A percentile compares a stretch with the other conserved stretches of the same genome.
phyloP scores from a whole-genome alignment of 495 filamentous ascomycete species.

The Lasiosphaeria ovina region DNA sequence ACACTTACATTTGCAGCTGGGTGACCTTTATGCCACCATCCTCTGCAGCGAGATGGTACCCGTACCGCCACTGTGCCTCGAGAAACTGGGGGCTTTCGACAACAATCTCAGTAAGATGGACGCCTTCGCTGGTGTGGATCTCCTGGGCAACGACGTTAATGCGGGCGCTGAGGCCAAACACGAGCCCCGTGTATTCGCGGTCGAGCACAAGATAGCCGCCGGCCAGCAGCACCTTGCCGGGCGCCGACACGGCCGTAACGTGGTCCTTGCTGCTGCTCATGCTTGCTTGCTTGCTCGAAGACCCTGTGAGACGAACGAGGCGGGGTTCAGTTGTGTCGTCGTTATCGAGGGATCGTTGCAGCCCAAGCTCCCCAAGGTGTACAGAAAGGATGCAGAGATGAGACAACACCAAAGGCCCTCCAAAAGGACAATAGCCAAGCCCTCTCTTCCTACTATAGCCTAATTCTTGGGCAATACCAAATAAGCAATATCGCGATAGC shows the following conservation, averaged over 20 bases:
- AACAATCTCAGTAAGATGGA: conserved; percentile 64
- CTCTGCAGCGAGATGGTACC: conserved; percentile 62
- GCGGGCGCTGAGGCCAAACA: conserved; percentile 90
- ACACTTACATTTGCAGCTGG: conserved; percentile 72
- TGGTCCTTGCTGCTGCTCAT: conserved; percentile 15
- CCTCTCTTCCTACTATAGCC: no score
- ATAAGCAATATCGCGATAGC: conserved; percentile 13
- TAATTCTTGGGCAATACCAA: neutral
- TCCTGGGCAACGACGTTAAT: conserved; percentile 82
- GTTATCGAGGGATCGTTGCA: no score
- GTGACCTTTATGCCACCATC: conserved; percentile 74
- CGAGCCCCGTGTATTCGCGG: conserved; percentile 79
- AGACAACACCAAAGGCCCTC: neutral
- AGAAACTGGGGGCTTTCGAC: conserved; percentile 90
- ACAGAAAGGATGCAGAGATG: neutral
- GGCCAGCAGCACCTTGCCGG: conserved; percentile 91
- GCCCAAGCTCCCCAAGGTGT: no score
- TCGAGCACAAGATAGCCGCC: conserved; percentile 96
- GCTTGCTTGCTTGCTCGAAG: conserved; percentile 4
- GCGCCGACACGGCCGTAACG: conserved; percentile 73
- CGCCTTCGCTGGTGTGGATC: conserved; percentile 54
- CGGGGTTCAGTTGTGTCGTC: no score
- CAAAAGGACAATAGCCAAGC: neutral
- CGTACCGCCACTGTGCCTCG: conserved; percentile 83
- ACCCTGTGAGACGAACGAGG: no score